Percentiles rank a stretch among this genome's conserved stretches.
phyloP scores from a whole-genome alignment of 164 flowering plant genomes.

The Protea cynaroides region DNA sequence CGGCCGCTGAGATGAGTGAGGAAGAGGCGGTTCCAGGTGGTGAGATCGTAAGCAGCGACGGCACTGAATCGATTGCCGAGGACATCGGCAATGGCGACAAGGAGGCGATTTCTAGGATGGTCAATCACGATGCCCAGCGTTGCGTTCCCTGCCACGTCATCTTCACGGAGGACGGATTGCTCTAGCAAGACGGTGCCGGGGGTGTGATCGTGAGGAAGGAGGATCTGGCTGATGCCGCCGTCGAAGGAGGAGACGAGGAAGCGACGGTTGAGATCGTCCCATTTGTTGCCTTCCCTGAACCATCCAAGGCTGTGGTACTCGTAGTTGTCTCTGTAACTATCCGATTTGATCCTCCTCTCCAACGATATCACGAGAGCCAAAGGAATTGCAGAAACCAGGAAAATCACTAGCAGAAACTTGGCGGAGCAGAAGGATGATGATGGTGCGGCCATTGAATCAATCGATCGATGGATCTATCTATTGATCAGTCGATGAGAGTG shows the following conservation, averaged over 20 bases:
- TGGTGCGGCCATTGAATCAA: no score
- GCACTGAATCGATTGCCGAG: constrained; percentile 48
- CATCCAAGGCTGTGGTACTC: constrained; percentile 63
- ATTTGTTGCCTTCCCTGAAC: constrained; percentile 69
- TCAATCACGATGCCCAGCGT: constrained; percentile 64
- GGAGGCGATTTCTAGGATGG: constrained; percentile 52
- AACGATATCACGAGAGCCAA: constrained; percentile 46
- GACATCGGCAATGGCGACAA: constrained; percentile 57
- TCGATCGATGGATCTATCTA: no score
- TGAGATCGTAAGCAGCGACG: constrained; percentile 74
- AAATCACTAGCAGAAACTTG: constrained; percentile 28
- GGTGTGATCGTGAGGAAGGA: constrained; percentile 28
- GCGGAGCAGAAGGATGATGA: constrained; percentile 32
- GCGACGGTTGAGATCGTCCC: constrained; percentile 64
- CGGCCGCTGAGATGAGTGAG: constrained; percentile 60
- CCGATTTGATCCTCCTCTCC: constrained; percentile 36
- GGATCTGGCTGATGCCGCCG: constrained; percentile 60
- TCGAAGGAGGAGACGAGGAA: constrained; percentile 68
- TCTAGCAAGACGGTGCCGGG: constrained; percentile 33
- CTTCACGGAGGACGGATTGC: constrained; percentile 34
- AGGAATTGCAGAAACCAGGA: constrained; percentile 65
- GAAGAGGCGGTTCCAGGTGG: constrained; percentile 62
- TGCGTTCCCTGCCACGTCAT: constrained; percentile 52
- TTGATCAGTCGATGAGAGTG: no score
- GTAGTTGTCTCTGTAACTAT: constrained; percentile 52